Evolutionary conservation across 495 filamentous ascomycete species (phyloP), one percentile per base, ranked within the genome.

Genomic region (Podospora australis): DNA sequence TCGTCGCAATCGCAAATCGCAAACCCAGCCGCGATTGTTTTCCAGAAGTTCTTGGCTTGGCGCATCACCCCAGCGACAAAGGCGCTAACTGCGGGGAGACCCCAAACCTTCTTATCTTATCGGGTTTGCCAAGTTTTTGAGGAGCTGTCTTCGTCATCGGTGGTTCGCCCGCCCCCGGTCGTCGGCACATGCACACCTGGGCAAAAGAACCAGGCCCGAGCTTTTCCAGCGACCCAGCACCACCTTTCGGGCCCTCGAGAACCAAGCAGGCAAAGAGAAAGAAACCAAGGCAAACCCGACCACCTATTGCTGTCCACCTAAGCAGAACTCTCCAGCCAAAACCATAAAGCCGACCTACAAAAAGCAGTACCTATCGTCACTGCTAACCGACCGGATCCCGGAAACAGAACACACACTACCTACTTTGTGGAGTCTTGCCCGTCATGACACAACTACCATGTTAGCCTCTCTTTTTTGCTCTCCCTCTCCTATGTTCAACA

Each of bases 361-460:
- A 36, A 17, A 36, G 19, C 32, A 36, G 19, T n/a, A 17, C 32
- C 19, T 36, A 16, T 36, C 19, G 32, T 16, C 14, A 34, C 11
- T 36, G 19, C n/a, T 16, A 36, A 36, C 32, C 32, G 32, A 17
- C 32, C 14, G 32, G n/a, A 36, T 36, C 19, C 32, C 14, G 19
- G n/a, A 36, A 36, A 29, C 26, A 29, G n/a, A n/a, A n/a, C n/a
- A n/a, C n/a, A n/a, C n/a, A n/a, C n/a, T n/a, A 6, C n/a, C n/a
- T 3, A 16, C n/a, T 17, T 36, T 36, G 10, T 16, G 29, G 21
- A 4, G 10, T 20, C 26, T 53, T 20, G 16, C 43, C 48, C 58
- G 64, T 57, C 57, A 85, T 80, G 82, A 78, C 81, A 48, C 80
- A 80, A 57, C 74, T 89, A 55, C 86, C 85, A 55, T 87, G 86